Conservation (phyloP, 2,329 filamentous ascomycete genomes). For the Chaetomiaceae sp. region DNA sequence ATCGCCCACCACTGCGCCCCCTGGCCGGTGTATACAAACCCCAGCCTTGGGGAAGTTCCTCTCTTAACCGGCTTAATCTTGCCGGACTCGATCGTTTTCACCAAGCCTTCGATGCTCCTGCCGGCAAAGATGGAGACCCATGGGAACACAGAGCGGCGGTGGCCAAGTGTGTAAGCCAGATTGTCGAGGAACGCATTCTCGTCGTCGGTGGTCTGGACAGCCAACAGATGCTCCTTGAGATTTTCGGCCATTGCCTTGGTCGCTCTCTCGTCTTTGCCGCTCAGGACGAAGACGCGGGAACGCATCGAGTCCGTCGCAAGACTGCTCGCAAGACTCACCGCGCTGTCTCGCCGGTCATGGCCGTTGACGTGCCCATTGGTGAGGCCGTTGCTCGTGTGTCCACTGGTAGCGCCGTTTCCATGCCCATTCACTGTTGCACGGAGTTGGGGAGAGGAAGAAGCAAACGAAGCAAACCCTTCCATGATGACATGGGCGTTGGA, state of each 20-base stretch:
- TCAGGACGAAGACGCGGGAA: constrained; percentile 23
- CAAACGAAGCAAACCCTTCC: constrained; percentile 23
- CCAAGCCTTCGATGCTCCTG: constrained; percentile 14
- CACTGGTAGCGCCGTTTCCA: neutral
- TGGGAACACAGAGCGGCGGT: constrained; percentile 29
- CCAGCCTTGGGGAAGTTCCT: constrained; percentile 24
- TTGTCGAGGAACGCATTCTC: constrained; percentile 28
- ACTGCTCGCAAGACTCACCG: neutral
- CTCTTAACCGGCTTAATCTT: constrained; percentile 26
- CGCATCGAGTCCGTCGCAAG: neutral
- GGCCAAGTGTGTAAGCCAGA: constrained; percentile 31
- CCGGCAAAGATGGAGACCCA: constrained; percentile 20
- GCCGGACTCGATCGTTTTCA: constrained; percentile 25
- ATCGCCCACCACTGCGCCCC: constrained; percentile 36
- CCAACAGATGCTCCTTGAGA: constrained; percentile 27
- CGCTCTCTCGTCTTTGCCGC: constrained; percentile 25
- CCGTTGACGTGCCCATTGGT: neutral
- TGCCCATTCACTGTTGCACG: neutral
- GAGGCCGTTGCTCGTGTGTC: constrained; percentile 3
- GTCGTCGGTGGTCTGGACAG: constrained; percentile 24
- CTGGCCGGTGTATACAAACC: constrained; percentile 35
- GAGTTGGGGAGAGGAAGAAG: neutral
- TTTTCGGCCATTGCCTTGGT: constrained; percentile 26
- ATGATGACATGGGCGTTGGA: constrained; percentile 34
- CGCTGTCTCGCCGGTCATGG: constrained; percentile 9